Evolutionary conservation across 192 early-diverging fungal species (phyloP).

Genomic region (Backusella parvicylindrica): DNA sequence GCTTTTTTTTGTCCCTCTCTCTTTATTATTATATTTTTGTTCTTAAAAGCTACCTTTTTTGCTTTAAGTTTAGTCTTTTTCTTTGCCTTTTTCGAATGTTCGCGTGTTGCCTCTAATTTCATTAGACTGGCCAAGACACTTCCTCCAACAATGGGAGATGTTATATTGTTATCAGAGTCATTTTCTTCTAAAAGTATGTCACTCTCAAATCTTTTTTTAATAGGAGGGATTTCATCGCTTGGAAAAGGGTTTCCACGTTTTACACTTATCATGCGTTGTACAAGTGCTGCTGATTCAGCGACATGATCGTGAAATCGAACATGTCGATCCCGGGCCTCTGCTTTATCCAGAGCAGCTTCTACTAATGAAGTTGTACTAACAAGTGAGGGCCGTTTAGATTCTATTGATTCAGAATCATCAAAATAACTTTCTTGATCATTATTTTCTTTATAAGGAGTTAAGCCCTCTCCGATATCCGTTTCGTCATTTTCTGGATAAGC

Average conservation of each 20-base stretch:
- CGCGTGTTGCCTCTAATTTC: constrained; percentile 27
- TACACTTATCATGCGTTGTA: constrained; percentile 22
- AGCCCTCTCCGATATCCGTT: background rate
- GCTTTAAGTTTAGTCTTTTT: background rate
- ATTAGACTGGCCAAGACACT: constrained; percentile 25
- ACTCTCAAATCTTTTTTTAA: background rate
- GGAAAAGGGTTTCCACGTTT: background rate
- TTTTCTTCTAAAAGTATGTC: background rate
- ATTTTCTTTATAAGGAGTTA: background rate
- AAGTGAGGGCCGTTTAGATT: background rate
- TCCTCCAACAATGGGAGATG: constrained; percentile 10
- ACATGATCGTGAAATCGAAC: constrained; percentile 23
- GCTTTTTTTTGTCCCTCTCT: background rate
- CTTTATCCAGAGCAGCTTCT: constrained; percentile 20
- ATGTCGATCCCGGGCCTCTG: constrained; percentile 24
- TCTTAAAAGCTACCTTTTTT: constrained; percentile 2
- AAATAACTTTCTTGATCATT: background rate
- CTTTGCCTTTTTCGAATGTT: background rate
- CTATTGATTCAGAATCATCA: background rate
- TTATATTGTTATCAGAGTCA: background rate
- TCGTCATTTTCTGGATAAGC: background rate
- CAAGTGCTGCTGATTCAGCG: constrained; percentile 29
- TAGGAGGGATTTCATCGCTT: background rate
- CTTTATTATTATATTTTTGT: background rate
- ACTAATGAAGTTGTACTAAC: constrained; percentile 10